phyloP scores from a whole-genome alignment of 495 filamentous ascomycete genomes.

The Penicillium coffeae region DNA sequence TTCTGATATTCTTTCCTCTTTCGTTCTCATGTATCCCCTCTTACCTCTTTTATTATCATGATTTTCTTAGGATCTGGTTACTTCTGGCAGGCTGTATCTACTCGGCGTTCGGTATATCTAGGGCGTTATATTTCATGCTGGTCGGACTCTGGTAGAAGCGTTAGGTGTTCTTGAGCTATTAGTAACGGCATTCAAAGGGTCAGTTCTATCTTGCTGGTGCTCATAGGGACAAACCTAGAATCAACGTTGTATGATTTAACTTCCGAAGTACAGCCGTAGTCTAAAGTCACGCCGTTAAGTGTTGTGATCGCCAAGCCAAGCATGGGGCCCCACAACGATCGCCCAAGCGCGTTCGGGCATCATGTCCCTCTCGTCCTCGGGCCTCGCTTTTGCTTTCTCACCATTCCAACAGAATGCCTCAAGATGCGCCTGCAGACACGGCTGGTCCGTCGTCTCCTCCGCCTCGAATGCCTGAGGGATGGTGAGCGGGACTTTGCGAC shows the following conservation, averaged over 20 bases:
- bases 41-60: no score
- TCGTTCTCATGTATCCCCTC: no score
- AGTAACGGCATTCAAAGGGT: no score
- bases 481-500: conserved; percentile 39
- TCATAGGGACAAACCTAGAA: neutral
- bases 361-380: conserved; percentile 3
- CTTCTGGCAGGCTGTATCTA: no score
- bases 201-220: no score
- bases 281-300: neutral
- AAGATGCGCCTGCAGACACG: conserved; percentile 53
- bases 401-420: conserved; percentile 18
- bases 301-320: conserved; percentile 23
- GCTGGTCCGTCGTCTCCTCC: conserved; percentile 69
- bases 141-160: no score
- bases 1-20: neutral
- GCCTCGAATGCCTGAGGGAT: conserved; percentile 66
- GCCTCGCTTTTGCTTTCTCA: conserved; percentile 1
- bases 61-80: no score
- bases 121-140: no score
- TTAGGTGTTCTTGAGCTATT: no score
- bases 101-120: no score
- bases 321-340: conserved; percentile 24
- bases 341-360: conserved; percentile 6
- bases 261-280: no score
- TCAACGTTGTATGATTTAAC: no score